These are phyloP conservation scores for Paecilomyces variotii DNA, from an alignment of 2,329 filamentous ascomycete genomes.

Conservation along the genomic window DNA sequence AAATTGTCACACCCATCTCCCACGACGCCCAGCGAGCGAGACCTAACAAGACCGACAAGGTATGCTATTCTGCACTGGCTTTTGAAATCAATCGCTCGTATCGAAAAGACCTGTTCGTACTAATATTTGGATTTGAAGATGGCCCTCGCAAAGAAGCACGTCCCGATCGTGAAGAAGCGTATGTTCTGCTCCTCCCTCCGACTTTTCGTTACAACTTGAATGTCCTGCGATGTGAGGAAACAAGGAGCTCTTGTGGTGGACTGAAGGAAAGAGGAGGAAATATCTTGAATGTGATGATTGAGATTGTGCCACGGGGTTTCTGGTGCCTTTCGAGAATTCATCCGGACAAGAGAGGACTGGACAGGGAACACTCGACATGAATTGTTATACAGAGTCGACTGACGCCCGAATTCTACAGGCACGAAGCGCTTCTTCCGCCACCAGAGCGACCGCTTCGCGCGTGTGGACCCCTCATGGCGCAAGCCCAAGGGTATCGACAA, in stretches of 20 bases:
- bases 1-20: conserved; percentile 32
- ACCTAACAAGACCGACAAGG: conserved; percentile 38
- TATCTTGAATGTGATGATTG: neutral
- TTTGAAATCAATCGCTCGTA: neutral
- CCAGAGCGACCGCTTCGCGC: conserved; percentile 95
- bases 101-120: conserved; percentile 2
- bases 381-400: conserved; percentile 35
- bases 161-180: conserved; percentile 99
- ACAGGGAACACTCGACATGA: neutral
- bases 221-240: neutral
- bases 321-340: neutral
- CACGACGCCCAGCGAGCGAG: conserved; percentile 33
- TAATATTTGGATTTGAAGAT: conserved; percentile 47
- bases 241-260: neutral
- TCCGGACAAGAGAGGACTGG: neutral
- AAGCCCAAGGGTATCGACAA: conserved; percentile 99
- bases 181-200: conserved; percentile 43
- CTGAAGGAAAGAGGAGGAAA: neutral
- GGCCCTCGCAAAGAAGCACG: conserved; percentile 98
- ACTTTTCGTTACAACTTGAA: neutral
- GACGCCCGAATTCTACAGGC: conserved; percentile 50
- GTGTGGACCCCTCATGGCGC: conserved; percentile 85
- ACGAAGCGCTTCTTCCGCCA: conserved; percentile 94
- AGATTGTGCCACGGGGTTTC: neutral
- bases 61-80: conserved; percentile 17